phyloP scores from a whole-genome alignment of 176 grass and related monocot species.

The Cymbopogon citratus region DNA sequence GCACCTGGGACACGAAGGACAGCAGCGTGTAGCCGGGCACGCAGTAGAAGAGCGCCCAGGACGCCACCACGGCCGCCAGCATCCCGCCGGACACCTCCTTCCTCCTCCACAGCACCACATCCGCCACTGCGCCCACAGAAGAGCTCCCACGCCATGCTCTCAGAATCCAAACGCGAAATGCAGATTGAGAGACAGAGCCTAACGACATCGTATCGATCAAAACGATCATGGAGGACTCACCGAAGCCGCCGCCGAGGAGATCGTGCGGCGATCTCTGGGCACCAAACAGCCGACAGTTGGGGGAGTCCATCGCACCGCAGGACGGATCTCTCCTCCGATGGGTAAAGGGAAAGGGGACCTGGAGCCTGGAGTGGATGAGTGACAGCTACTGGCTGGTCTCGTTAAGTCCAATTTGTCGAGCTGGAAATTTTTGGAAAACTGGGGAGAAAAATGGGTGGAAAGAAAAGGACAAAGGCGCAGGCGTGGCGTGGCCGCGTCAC shows the following conservation, averaged over 20 bases:
- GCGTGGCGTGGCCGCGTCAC: neutral
- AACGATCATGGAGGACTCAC: conserved; percentile 24
- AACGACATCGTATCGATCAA: neutral
- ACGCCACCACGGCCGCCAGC: conserved; percentile 13
- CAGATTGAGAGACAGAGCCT: neutral
- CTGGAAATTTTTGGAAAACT: neutral
- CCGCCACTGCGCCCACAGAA: conserved; percentile 32
- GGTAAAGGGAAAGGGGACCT: neutral
- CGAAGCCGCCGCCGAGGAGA: conserved; percentile 40
- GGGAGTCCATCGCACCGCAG: conserved; percentile 28
- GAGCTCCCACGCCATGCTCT: neutral
- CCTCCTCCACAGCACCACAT: conserved; percentile 53
- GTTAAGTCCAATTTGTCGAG: neutral
- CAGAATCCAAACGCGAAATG: neutral
- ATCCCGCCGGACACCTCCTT: conserved; percentile 26
- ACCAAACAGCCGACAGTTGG: conserved; percentile 16
- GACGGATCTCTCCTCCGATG: conserved; percentile 6
- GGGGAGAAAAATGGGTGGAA: neutral
- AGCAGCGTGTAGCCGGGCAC: conserved; percentile 46
- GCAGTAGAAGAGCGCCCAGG: conserved; percentile 46
- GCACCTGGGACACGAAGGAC: conserved; percentile 48
- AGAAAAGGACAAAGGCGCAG: neutral
- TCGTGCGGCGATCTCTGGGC: conserved; percentile 38
- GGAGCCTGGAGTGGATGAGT: neutral
- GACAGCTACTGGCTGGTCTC: neutral